phyloP scores from a whole-genome alignment of 129 eudicot species.

The Cynara cardunculus region DNA sequence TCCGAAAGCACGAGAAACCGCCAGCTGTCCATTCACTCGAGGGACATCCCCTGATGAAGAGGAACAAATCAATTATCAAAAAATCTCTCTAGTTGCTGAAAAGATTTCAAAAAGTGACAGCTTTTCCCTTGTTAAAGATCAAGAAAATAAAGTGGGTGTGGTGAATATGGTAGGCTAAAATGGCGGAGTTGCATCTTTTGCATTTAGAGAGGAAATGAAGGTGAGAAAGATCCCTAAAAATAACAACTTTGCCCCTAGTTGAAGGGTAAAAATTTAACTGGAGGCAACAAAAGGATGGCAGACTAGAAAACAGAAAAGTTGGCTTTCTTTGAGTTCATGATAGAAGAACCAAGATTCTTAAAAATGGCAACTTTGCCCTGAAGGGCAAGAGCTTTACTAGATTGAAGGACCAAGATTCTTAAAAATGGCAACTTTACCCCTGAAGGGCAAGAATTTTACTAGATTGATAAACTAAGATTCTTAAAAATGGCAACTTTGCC shows the following conservation, averaged over 20 bases:
- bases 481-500: not conserved
- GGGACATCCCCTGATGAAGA: conserved; percentile 61
- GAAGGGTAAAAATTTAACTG: not conserved
- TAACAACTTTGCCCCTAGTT: not conserved
- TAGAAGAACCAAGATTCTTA: not conserved
- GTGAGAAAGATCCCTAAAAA: not conserved
- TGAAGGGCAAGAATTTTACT: not conserved
- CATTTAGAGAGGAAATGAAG: not conserved
- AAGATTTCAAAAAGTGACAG: not conserved
- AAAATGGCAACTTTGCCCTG: not conserved
- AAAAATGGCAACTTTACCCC: not conserved
- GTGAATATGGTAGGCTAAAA: not conserved
- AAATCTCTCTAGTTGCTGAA: not conserved
- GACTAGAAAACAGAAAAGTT: not conserved
- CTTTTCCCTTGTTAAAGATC: not conserved
- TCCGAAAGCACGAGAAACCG: conserved; percentile 78
- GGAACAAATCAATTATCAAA: conserved; percentile 6
- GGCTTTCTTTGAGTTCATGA: not conserved
- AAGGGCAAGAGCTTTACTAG: not conserved
- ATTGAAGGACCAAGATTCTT: not conserved
- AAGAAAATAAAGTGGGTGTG: not conserved
- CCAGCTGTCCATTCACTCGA: conserved; percentile 71
- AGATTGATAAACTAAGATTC: not conserved
- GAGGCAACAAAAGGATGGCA: not conserved
- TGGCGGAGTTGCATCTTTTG: not conserved